Conservation (phyloP, 192 early-diverging fungal genomes). For the Gorgonomyces haynaldii region DNA sequence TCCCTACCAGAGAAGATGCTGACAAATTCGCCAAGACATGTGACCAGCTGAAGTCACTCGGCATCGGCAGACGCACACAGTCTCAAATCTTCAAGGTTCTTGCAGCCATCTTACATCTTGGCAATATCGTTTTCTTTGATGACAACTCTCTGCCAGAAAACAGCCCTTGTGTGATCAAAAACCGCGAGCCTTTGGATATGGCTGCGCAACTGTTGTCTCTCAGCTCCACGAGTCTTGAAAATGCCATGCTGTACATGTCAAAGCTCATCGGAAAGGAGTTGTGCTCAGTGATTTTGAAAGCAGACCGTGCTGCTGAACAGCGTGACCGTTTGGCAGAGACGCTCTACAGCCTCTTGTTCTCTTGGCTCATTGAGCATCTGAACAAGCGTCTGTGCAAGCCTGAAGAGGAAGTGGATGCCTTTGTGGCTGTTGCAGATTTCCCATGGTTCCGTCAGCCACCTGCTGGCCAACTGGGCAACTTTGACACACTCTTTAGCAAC, state of each 20-base stretch:
- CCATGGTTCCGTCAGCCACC: conserved; percentile 47
- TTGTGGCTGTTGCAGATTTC: conserved; percentile 75
- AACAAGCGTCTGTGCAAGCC: conserved; percentile 66
- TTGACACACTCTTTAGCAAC: conserved; percentile 40
- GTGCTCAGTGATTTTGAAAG: conserved; percentile 81
- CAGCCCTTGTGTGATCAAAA: conserved; percentile 60
- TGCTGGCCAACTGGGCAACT: conserved; percentile 15
- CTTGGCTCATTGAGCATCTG: conserved; percentile 84
- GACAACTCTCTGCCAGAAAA: conserved; percentile 56
- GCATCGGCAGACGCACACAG: conserved; percentile 51
- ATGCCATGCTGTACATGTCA: conserved; percentile 67
- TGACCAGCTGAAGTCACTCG: conserved; percentile 68
- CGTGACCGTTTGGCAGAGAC: conserved; percentile 69
- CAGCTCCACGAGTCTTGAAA: conserved; percentile 52
- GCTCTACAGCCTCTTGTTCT: conserved; percentile 80
- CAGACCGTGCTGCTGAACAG: conserved; percentile 61
- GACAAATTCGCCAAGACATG: conserved; percentile 62
- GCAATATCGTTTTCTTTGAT: conserved; percentile 75
- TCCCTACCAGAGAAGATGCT: conserved; percentile 32
- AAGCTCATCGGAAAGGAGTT: conserved; percentile 72
- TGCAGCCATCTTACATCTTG: conserved; percentile 82
- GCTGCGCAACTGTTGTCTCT: conserved; percentile 76
- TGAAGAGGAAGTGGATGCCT: conserved; percentile 59
- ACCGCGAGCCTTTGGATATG: conserved; percentile 57
- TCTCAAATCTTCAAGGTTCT: conserved; percentile 71